Percentiles rank a stretch among this genome's conserved stretches.
These are phyloP conservation scores for Lotmaria passim DNA, from an alignment of 208 protist genomes.

Conservation along the genomic window DNA sequence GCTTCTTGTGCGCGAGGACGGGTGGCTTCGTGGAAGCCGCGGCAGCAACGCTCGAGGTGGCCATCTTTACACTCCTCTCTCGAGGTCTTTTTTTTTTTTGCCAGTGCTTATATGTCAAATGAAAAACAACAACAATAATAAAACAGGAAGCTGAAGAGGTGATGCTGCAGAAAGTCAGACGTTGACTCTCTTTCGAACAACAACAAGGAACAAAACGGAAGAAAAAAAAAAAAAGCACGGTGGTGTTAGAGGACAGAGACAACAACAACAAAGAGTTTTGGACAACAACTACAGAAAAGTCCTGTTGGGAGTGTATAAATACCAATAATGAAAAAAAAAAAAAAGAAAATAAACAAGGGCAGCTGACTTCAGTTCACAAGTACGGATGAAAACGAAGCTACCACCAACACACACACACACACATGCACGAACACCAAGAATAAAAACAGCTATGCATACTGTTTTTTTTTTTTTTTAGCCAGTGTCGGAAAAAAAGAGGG, in stretches of 20 bases:
- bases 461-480: background rate
- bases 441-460: conserved; percentile 18
- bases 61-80: background rate
- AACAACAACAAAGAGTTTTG: too few species aligned
- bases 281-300: too few species aligned
- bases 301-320: background rate
- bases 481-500: too few species aligned
- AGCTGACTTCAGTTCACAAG: too few species aligned
- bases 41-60: conserved; percentile 12
- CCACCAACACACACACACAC: conserved; percentile 19
- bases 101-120: background rate
- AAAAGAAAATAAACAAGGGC: conserved; percentile 21
- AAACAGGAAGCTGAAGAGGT: background rate
- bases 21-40: conserved; percentile 23
- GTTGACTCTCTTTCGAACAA: too few species aligned
- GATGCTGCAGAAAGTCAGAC: too few species aligned
- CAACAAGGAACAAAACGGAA: background rate
- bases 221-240: conserved; percentile 15
- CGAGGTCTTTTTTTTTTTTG: background rate
- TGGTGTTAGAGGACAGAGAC: too few species aligned
- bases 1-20: conserved; percentile 14
- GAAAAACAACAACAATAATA: background rate
- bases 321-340: conserved; percentile 8
- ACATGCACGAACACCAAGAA: conserved; percentile 29
- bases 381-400: background rate